Evolutionary conservation across 2,329 filamentous ascomycete genomes (phyloP), one percentile per base, ranked within the genome.

Genomic region (Nemania sp.): DNA sequence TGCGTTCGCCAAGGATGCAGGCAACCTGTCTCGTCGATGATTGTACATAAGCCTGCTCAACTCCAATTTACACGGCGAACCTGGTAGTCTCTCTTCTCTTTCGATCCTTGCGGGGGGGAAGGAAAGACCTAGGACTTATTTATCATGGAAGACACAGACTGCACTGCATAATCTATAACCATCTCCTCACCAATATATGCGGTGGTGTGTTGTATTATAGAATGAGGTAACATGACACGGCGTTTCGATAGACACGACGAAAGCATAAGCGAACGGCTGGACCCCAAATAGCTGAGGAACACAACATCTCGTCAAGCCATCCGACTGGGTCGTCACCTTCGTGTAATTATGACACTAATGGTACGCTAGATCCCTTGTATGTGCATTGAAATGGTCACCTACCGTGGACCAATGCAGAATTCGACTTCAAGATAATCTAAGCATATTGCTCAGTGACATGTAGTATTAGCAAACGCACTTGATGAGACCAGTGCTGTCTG

Each of bases 251-350:
- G 25, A 29, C 25, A 29, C 25, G 25, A 29, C 9, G 35, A 20
- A 37, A 47, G 2, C 3, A 46, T 21, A 37, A 40, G 40, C 39
- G 50, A 61, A 54, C 54, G 58, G 50, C 57, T 62, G 43, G 60
- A 40, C 49, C 57, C 59, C 60, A 57, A 53, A 40, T 50, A 20
- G 45, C 34, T n/a, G 18, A 58, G 34, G 10, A 29, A 57, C n/a
- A 61, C 58, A 57, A 21, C 58, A 52, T 49, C 52, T 71, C 67
- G 68, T 71, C 61, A 71, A 71, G 57, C 39, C 59, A 69, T 63
- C 69, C 69, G 69, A 72, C 69, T 69, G 69, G 69, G 46, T 63
- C 69, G 62, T 60, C 32, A 54, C 35, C 46, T 62, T 66, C 59
- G 68, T 68, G 66, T 65, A 63, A 66, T 68, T 54, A 49, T 54